Conservation (phyloP, 73 alveolate genomes). For the Durusdinium trenchii region DNA sequence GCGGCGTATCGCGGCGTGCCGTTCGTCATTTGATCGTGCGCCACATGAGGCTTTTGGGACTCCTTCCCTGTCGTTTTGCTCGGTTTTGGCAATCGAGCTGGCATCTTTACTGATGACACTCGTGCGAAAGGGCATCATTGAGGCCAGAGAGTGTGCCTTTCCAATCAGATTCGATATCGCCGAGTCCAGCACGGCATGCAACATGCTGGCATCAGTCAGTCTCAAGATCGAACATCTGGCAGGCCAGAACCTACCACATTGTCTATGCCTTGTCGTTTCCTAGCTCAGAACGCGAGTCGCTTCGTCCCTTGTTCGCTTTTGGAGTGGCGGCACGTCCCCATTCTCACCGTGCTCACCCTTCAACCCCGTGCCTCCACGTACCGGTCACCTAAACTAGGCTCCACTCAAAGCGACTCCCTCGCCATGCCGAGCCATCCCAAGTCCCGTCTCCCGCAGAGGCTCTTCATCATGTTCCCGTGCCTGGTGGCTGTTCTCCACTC, state of each 20-base stretch:
- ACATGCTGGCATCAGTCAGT: not conserved
- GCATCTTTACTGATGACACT: conserved; percentile 86
- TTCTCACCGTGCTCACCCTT: too few species aligned
- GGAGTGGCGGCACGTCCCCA: not conserved
- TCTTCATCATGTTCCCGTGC: conserved; percentile 60
- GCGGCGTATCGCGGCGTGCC: not conserved
- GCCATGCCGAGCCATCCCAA: not conserved
- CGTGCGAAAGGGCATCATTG: conserved; percentile 81
- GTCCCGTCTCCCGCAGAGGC: not conserved
- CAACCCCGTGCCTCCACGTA: too few species aligned
- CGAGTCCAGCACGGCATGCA: not conserved
- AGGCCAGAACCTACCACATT: conserved; percentile 66
- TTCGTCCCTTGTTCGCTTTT: not conserved
- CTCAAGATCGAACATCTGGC: not conserved
- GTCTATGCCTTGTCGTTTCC: conserved; percentile 43
- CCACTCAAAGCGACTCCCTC: not conserved
- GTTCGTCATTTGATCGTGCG: too few species aligned
- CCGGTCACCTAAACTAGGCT: not conserved
- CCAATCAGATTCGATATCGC: not conserved
- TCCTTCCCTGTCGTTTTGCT: conserved; percentile 54
- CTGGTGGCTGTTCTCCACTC: conserved; percentile 48
- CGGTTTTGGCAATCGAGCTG: conserved; percentile 67
- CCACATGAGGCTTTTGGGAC: conserved; percentile 81
- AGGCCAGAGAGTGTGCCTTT: not conserved
- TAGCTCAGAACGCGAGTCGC: not conserved